Percentiles rank a stretch among this genome's conserved stretches.
Conservation (phyloP, 1,284 basidiomycete genomes). For the Albatrellus sp. region DNA sequence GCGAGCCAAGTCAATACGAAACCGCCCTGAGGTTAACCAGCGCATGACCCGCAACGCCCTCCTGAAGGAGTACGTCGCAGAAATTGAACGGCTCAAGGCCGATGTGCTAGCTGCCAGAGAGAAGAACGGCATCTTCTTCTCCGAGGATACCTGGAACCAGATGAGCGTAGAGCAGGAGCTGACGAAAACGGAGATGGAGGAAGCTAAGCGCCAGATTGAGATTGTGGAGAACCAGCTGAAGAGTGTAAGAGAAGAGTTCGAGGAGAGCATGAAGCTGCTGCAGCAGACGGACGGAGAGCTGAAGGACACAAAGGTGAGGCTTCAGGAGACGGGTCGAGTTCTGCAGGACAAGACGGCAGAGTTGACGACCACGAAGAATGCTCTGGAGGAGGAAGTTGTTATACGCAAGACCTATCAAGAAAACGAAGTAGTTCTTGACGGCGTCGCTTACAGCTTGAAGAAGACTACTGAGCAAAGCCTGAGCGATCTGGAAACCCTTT, state of each 20-base stretch:
- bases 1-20: constrained; percentile 91
- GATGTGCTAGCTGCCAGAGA: constrained; percentile 85
- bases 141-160: constrained; percentile 81
- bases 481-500: constrained; percentile 62
- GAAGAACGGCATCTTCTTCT: constrained; percentile 91
- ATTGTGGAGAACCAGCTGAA: constrained; percentile 75
- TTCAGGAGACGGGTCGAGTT: constrained; percentile 42
- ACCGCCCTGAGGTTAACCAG: constrained; percentile 92
- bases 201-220: constrained; percentile 72
- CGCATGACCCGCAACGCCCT: constrained; percentile 89
- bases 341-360: constrained; percentile 43
- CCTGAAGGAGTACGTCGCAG: constrained; percentile 90
- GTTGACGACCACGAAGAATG: constrained; percentile 38
- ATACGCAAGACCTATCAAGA: constrained; percentile 67
- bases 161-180: constrained; percentile 70
- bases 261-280: constrained; percentile 71
- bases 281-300: constrained; percentile 69
- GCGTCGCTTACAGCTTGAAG: constrained; percentile 60
- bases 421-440: constrained; percentile 63
- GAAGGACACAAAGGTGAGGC: constrained; percentile 44
- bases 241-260: constrained; percentile 79
- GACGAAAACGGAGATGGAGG: constrained; percentile 63
- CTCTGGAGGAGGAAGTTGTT: constrained; percentile 67
- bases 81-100: constrained; percentile 88
- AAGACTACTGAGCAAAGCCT: constrained; percentile 57